Base-by-base conservation (phyloP, 371 early-diverging fungal species). In the Coemansia sp. region DNA sequence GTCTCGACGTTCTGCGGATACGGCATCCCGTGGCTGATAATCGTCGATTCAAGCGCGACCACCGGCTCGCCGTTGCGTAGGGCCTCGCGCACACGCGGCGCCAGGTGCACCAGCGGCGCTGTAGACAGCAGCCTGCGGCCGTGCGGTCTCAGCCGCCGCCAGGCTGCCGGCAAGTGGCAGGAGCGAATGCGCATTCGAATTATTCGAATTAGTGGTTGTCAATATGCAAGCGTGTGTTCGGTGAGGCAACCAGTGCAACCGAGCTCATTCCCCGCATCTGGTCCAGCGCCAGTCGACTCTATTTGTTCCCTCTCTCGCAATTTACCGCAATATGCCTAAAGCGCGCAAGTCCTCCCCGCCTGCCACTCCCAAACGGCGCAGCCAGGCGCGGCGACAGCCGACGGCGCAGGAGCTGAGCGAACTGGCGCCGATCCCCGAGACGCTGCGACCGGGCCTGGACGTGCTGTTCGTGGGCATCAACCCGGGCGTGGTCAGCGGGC, bases 11-110 rank as follows among this genome's bases (percentile, higher is more conserved):
- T 97, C 55, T 88, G 86, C 16, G 97, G 97, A 76, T 90, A 95
- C 6, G 95, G 95, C 94, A 97, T 94, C 33, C 94, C 96, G 79
- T 97, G 96, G 66, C 91, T 89, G 64, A 95, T 94, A 66, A 95
- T 93, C 31, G 94, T 94, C 1, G 92, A 90, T 72, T 97, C 97
- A 26, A 97, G 82, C 0, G 96, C 96, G 20, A 97, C 95, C 0
- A 97, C 87, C 5, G 94, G 94, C 53, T 77, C 77, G 34, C 82
- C 77, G n/a, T 75, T 63, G 4, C 57, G 56, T n/a, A 93, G 79
- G 0, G 93, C 92, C 39, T 65, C 62, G 5, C 52, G 51, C 33
- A 77, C 77, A 5, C 45, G 59, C 3, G 77, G 57, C 39, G 76
- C 65, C 3, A 70, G 33, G 5, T 33, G 41, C 20, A 71, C 8